These are phyloP conservation scores for Phellopilus nigrolimitatus DNA, from an alignment of 1,284 basidiomycete genomes.

Conservation along the genomic window DNA sequence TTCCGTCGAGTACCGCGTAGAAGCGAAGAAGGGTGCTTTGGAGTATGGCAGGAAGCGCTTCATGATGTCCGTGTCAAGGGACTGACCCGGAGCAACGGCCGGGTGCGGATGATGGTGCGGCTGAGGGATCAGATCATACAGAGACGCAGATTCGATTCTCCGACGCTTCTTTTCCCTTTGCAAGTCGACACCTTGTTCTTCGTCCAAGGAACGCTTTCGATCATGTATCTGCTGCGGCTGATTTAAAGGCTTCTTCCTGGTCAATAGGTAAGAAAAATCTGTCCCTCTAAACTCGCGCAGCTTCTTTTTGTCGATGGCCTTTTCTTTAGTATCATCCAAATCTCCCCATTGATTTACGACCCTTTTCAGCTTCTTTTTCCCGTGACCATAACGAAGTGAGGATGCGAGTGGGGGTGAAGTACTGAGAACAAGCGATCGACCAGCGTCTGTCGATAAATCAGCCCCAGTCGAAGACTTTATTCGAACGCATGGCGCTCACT, in stretches of 20 bases:
- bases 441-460: not conserved
- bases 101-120: slow-evolving; percentile 21
- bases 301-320: slow-evolving; percentile 31
- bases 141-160: slow-evolving; percentile 27
- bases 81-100: slow-evolving; percentile 15
- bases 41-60: slow-evolving; percentile 14
- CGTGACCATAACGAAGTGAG: not conserved
- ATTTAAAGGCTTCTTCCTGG: not conserved
- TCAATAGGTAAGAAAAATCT: slow-evolving; percentile 24
- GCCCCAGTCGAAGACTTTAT: not conserved
- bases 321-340: slow-evolving; percentile 29
- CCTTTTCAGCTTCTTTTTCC: not conserved
- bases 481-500: not conserved
- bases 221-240: slow-evolving; percentile 21
- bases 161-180: slow-evolving; percentile 24
- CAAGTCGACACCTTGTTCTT: slow-evolving; percentile 21
- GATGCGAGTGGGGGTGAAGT: not conserved
- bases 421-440: not conserved
- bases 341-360: slow-evolving; percentile 36
- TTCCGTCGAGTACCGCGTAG: slow-evolving; percentile 39
- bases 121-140: slow-evolving; percentile 33
- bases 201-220: slow-evolving; percentile 26
- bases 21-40: slow-evolving; percentile 31
- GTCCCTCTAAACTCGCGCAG: slow-evolving; percentile 40
- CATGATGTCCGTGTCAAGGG: not conserved